A percentile compares a stretch with the other conserved stretches of the same genome.
Conservation (phyloP, 352 stramenopile species). For the Globisporangium uncinulatum region DNA sequence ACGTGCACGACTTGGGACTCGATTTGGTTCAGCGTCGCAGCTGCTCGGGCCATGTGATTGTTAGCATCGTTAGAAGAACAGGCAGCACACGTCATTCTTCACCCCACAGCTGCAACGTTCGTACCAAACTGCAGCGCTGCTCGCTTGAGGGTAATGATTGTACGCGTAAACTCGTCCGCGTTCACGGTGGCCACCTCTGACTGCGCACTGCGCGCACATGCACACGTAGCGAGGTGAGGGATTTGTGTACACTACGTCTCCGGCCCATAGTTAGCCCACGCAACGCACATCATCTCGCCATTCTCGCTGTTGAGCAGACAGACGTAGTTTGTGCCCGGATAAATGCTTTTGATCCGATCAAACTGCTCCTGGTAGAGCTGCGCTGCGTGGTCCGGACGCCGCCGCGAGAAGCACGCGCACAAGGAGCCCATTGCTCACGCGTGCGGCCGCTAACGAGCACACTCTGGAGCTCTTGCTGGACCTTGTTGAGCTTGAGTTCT, state of each 20-base stretch:
- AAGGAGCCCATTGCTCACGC: slow-evolving; percentile 37
- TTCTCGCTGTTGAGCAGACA: slow-evolving; percentile 72
- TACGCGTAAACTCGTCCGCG: slow-evolving; percentile 70
- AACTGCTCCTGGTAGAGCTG: slow-evolving; percentile 73
- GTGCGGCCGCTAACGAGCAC: too few species aligned
- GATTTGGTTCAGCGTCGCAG: slow-evolving; percentile 73
- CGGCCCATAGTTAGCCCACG: too few species aligned
- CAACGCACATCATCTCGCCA: slow-evolving; percentile 76
- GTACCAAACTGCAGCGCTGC: slow-evolving; percentile 76
- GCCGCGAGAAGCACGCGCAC: slow-evolving; percentile 67
- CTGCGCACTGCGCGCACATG: slow-evolving; percentile 36
- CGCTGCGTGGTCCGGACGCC: slow-evolving; percentile 43
- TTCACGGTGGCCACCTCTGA: slow-evolving; percentile 61
- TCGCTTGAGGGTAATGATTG: slow-evolving; percentile 76
- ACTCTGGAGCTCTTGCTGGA: too few species aligned
- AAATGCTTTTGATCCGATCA: slow-evolving; percentile 62
- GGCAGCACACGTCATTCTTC: neutral
- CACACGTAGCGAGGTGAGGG: neutral
- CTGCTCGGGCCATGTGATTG: slow-evolving; percentile 15
- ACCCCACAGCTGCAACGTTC: neutral
- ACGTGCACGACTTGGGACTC: slow-evolving; percentile 82
- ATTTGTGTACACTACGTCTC: too few species aligned
- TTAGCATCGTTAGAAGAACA: too few species aligned
- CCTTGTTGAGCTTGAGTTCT: too few species aligned
- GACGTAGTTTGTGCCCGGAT: slow-evolving; percentile 74